These are phyloP conservation scores for Misopates orontium DNA, from an alignment of 257 asterid genomes.

Conservation along the genomic window DNA sequence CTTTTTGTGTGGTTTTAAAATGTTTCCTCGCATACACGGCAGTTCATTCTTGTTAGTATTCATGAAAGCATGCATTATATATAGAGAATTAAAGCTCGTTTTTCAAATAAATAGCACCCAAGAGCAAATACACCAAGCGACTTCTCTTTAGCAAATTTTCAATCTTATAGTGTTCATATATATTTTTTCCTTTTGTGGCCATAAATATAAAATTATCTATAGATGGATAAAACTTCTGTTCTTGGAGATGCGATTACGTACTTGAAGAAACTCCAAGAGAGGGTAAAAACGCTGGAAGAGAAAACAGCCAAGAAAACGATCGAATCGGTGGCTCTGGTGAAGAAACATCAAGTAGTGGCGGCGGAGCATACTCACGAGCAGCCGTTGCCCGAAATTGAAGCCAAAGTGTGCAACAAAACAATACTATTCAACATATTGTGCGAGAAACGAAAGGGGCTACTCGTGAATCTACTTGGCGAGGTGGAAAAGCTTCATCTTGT, in stretches of 20 bases:
- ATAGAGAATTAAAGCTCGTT: not conserved
- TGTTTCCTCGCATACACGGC: not conserved
- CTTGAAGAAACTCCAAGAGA: constrained; percentile 29
- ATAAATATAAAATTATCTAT: too few species aligned
- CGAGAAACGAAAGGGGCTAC: constrained; percentile 36
- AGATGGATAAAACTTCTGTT: constrained; percentile 45
- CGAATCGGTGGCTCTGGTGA: constrained; percentile 34
- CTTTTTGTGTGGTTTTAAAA: too few species aligned
- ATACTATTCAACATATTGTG: constrained; percentile 37
- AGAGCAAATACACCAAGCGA: too few species aligned
- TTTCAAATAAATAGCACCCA: not conserved
- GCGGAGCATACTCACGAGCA: constrained; percentile 33
- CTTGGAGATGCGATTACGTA: constrained; percentile 35
- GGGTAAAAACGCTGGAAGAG: constrained; percentile 39
- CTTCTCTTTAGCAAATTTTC: too few species aligned
- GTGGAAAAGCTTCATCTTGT: constrained; percentile 43
- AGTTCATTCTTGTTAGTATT: not conserved
- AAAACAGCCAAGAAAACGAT: constrained; percentile 28
- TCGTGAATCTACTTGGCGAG: constrained; percentile 27
- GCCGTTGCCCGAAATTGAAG: constrained; percentile 39
- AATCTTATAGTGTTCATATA: too few species aligned
- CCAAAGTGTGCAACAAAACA: constrained; percentile 28
- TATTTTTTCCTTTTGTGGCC: too few species aligned
- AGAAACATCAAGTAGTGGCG: constrained; percentile 26
- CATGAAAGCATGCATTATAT: not conserved